Evolutionary conservation across 2,329 filamentous ascomycete genomes (phyloP), one percentile per base, ranked within the genome.

Genomic region (Verticillium longisporum): DNA sequence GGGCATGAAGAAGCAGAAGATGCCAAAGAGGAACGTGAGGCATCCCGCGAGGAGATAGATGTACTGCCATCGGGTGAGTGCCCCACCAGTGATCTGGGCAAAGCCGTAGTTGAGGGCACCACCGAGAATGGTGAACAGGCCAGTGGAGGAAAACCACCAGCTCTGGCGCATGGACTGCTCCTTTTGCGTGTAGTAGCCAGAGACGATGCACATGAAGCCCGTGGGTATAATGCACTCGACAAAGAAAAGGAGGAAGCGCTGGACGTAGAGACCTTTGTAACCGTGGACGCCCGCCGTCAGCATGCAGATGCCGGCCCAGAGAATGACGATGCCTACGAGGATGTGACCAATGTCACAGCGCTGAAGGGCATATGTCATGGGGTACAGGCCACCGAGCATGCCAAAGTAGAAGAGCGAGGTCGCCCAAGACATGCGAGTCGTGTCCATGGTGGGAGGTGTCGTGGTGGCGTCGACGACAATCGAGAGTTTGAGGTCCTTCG

Each of bases 391-490:
- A 0, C 83, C 85, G 2, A 93, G 79, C 88, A 90, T 90, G 38
- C 89, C 89, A 66, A 92, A 91, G 76, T 92, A 92, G 76, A 92
- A 92, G 68, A 91, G 79, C 0, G 88, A 91, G 0, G 88, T 92
- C 2, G 89, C 89, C 89, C 89, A 92, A 66, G 83, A 87, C 33
- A 92, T 81, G 11, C 89, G 82, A 0, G 83, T 80, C 0, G 90
- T 92, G 68, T 89, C 83, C 15, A 82, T 83, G 0, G 81, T 82
- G 0, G 83, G 80, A 0, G 87, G 86, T 1, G 66, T 70, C 0
- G 74, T 75, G 1, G 70, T 67, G 2, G 64, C 50, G 66, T 79
- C 72, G 15, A 26, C n/a, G 13, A 82, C 74, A 4, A 89, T 74
- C 34, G 79, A 79, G 53, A 92, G 81, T 1, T 76, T 64, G 3